phyloP scores from a whole-genome alignment of 1,284 basidiomycete genomes.

The Tylopilus sp. region DNA sequence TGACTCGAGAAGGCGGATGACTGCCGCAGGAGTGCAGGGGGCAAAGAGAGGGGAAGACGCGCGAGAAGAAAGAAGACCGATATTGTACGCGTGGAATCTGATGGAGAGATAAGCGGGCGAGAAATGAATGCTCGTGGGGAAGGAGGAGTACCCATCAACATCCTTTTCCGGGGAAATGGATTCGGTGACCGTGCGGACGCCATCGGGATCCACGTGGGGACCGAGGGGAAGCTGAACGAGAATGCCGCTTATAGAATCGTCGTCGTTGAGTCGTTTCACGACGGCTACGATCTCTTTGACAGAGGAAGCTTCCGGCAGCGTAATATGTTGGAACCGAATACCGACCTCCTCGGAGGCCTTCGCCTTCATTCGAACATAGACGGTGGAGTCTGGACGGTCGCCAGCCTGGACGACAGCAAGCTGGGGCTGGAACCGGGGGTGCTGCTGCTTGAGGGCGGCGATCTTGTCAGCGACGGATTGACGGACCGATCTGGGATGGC shows the following conservation, averaged over 20 bases:
- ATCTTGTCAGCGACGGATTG: slow-evolving; percentile 67
- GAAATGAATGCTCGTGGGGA: not conserved
- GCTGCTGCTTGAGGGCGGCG: slow-evolving; percentile 51
- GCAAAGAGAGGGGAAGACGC: slow-evolving; percentile 87
- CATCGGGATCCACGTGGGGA: slow-evolving; percentile 76
- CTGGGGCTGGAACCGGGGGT: slow-evolving; percentile 83
- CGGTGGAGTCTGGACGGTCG: slow-evolving; percentile 80
- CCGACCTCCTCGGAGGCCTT: slow-evolving; percentile 96
- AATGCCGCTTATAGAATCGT: slow-evolving; percentile 82
- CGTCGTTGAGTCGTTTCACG: slow-evolving; percentile 81
- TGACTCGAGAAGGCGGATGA: slow-evolving; percentile 85
- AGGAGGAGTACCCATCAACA: slow-evolving; percentile 77
- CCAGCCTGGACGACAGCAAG: slow-evolving; percentile 96
- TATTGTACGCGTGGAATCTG: slow-evolving; percentile 98
- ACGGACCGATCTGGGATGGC: slow-evolving; percentile 64
- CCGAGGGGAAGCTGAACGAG: slow-evolving; percentile 97
- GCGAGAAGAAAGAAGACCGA: slow-evolving; percentile 90
- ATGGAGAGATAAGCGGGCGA: slow-evolving; percentile 10
- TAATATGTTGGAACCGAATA: slow-evolving; percentile 82
- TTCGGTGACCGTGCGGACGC: slow-evolving; percentile 89
- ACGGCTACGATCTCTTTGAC: slow-evolving; percentile 74
- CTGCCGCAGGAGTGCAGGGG: slow-evolving; percentile 94
- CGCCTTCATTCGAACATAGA: slow-evolving; percentile 97
- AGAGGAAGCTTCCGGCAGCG: slow-evolving; percentile 65
- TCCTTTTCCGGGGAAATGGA: slow-evolving; percentile 94